Conservation (phyloP, 192 early-diverging fungal species). For the Backusella liffmaniae region DNA sequence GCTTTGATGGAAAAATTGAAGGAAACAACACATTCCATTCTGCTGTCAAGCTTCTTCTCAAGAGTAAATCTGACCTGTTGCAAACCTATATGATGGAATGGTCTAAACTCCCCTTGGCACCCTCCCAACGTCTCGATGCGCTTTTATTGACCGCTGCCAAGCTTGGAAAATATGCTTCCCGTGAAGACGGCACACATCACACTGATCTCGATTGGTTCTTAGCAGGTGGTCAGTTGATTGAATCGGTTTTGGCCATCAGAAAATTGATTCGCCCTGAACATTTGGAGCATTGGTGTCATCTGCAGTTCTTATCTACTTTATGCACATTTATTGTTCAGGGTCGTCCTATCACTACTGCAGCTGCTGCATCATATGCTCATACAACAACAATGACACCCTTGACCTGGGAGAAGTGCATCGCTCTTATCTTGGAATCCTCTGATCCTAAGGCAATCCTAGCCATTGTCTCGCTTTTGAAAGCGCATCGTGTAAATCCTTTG, state of each 20-base stretch:
- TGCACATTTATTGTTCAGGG: conserved; percentile 24
- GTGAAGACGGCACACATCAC: not conserved
- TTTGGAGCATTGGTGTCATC: not conserved
- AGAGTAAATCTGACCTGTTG: conserved; percentile 20
- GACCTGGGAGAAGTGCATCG: conserved; percentile 11
- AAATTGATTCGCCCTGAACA: not conserved
- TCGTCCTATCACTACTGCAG: conserved; percentile 7
- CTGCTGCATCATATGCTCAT: not conserved
- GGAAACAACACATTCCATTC: conserved; percentile 19
- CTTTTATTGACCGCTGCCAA: not conserved
- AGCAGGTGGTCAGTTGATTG: conserved; percentile 18
- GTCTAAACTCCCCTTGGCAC: not conserved
- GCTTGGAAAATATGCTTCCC: not conserved
- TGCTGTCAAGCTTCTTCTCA: conserved; percentile 14
- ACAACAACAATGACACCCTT: not conserved
- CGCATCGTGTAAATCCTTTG: not conserved
- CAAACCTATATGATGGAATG: conserved; percentile 18
- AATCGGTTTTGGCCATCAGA: conserved; percentile 17
- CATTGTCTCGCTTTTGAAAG: not conserved
- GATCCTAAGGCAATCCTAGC: conserved; percentile 17
- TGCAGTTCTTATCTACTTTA: conserved; percentile 13
- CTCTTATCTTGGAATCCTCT: conserved; percentile 3
- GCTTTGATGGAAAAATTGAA: conserved; percentile 26
- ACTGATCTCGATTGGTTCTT: conserved; percentile 21
- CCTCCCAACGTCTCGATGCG: not conserved